phyloP scores from a whole-genome alignment of 257 asterid genomes.

The Plantago ovata region DNA sequence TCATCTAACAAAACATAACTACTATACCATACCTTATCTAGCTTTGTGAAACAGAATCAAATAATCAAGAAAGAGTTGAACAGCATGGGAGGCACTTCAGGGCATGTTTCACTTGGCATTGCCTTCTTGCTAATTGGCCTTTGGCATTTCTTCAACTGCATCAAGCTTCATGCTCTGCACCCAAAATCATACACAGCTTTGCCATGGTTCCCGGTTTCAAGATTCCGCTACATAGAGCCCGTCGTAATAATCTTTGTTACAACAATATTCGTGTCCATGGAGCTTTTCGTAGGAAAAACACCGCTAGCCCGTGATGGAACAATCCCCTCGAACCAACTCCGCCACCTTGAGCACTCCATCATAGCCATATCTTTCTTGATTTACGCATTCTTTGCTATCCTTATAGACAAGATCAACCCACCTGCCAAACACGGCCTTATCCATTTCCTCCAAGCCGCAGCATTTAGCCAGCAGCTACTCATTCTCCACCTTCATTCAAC shows the following conservation, averaged over 20 bases:
- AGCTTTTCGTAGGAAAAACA: constrained; percentile 40
- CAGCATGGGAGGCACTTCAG: constrained; percentile 54
- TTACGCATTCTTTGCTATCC: constrained; percentile 48
- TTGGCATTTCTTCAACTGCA: constrained; percentile 72
- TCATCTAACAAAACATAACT: neutral
- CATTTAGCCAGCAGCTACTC: constrained; percentile 69
- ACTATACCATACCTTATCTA: no score
- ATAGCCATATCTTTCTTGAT: constrained; percentile 61
- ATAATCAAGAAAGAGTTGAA: no score
- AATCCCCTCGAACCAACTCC: constrained; percentile 52
- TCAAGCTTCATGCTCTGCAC: constrained; percentile 48
- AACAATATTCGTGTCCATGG: constrained; percentile 39
- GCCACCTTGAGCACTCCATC: constrained; percentile 71
- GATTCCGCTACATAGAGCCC: constrained; percentile 48
- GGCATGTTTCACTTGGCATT: constrained; percentile 69
- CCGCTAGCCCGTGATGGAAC: constrained; percentile 42
- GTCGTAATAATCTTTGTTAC: constrained; percentile 40
- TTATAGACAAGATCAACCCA: constrained; percentile 40
- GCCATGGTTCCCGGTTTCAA: constrained; percentile 71
- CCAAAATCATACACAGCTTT: constrained; percentile 48
- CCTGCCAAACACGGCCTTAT: constrained; percentile 41
- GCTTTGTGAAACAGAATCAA: neutral
- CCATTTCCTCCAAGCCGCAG: constrained; percentile 52
- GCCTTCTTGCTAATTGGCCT: constrained; percentile 62
- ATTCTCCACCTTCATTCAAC: constrained; percentile 74